These are phyloP conservation scores for Eucommia ulmoides DNA, from an alignment of 257 asterid species.

Conservation along the genomic window DNA sequence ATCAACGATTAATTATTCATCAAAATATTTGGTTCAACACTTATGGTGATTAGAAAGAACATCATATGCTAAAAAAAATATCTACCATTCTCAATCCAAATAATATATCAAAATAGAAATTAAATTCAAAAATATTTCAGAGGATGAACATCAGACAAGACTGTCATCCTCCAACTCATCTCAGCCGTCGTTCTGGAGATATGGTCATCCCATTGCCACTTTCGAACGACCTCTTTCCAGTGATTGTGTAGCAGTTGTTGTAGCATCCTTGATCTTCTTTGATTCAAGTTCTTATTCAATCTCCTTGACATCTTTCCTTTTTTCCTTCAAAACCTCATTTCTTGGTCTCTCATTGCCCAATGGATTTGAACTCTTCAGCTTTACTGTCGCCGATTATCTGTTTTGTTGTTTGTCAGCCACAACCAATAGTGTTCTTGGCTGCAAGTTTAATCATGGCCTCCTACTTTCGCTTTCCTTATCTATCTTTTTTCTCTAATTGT, in stretches of 20 bases:
- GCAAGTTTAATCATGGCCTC: constrained; percentile 58
- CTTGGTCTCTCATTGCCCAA: constrained; percentile 94
- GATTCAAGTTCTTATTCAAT: constrained; percentile 68
- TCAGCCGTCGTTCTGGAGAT: constrained; percentile 35
- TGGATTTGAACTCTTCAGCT: constrained; percentile 63
- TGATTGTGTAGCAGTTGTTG: constrained; percentile 17
- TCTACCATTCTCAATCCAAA: background rate
- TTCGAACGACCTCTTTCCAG: constrained; percentile 43
- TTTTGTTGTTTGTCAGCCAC: background rate
- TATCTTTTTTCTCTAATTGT: constrained; percentile 51
- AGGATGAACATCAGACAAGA: constrained; percentile 35
- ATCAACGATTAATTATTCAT: no score
- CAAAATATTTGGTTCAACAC: no score
- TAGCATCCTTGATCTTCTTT: constrained; percentile 42
- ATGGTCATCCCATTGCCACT: constrained; percentile 47
- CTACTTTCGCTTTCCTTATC: constrained; percentile 35
- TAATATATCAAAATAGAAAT: background rate
- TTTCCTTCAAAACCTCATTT: constrained; percentile 92
- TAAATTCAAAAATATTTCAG: constrained; percentile 41
- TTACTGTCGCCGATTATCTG: constrained; percentile 15
- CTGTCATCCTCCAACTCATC: constrained; percentile 75
- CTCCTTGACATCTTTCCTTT: constrained; percentile 89
- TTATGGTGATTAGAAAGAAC: background rate
- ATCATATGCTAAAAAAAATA: background rate
- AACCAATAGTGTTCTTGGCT: constrained; percentile 39